Base-by-base conservation (phyloP, 106 monocot genomes). In the Phalaenopsis aphrodite region DNA sequence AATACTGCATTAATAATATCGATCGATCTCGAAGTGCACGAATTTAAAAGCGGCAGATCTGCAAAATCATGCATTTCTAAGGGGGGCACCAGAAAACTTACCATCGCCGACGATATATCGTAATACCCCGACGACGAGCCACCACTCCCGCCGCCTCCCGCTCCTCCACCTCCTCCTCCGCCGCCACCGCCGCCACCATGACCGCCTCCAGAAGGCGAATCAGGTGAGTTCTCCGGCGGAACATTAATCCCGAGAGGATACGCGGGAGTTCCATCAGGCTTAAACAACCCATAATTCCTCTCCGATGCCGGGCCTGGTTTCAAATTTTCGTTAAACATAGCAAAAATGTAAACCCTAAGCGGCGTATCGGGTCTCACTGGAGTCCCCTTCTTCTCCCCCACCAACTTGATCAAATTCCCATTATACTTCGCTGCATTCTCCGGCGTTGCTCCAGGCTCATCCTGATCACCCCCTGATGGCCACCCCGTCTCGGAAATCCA, bases 351-450 rank as follows among this genome's bases (percentile, higher is more conserved):
- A 6, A 83, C 83, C 78, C 83, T 71, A 5, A 83, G 78, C 21
- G 69, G 23, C 56, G 57, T 14, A 55, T 5, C 19, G 18, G 83
- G 83, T 7, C 56, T 56, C 78, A 74, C 37, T 7, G 78, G 83
- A 43, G 83, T 83, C 23, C 83, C 83, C 67, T 83, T 83, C 30
- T 52, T n/a, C 42, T 57, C 55, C 78, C 55, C 56, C 8, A 83
- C 43, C 78, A 83, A 36, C 58, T 46, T 83, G 72, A 83, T 73
- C 78, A 83, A 72, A 42, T 83, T 83, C 5, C 83, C 83, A 6
- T 83, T 83, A n/a, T 83, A 83, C 78, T 83, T 83, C 5, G 83
- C 83, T 73, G 78, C 83, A 58, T 83, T 83, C 78, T 78, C 83
- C 57, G 72, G 83, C 56, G 78, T 78, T 15, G 83, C 83, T 17